A percentile compares a stretch with the other conserved stretches of the same genome.
phyloP scores from a whole-genome alignment of 352 stramenopile genomes.

The Globisporangium perplexum region DNA sequence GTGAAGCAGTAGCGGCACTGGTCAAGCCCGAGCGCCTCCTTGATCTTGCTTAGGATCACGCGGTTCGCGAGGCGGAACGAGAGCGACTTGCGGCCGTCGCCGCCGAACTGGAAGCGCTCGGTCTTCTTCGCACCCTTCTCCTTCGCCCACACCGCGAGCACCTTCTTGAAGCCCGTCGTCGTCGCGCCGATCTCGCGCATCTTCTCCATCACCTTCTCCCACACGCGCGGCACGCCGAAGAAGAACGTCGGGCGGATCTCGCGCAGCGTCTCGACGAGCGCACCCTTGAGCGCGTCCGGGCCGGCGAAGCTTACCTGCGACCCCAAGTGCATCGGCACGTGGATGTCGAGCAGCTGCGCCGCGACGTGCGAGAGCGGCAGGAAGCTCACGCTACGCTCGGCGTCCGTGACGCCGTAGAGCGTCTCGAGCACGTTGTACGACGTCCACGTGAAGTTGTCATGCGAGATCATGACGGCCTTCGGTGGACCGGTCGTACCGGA shows the following conservation, averaged over 20 bases:
- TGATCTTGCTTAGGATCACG: slow-evolving; percentile 80
- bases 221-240: slow-evolving; percentile 83
- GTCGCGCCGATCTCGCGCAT: slow-evolving; percentile 50
- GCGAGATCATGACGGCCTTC: slow-evolving; percentile 74
- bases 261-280: slow-evolving; percentile 57
- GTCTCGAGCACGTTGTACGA: slow-evolving; percentile 45
- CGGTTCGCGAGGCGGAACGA: slow-evolving; percentile 81
- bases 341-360: slow-evolving; percentile 77
- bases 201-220: slow-evolving; percentile 85
- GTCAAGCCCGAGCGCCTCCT: slow-evolving; percentile 73
- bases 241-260: slow-evolving; percentile 69
- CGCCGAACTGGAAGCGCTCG: slow-evolving; percentile 62
- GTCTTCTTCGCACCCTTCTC: slow-evolving; percentile 47
- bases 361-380: slow-evolving; percentile 81
- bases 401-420: slow-evolving; percentile 38
- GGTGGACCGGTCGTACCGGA: slow-evolving; percentile 70
- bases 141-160: slow-evolving; percentile 82
- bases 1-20: slow-evolving; percentile 80
- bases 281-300: slow-evolving; percentile 64
- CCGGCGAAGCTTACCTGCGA: slow-evolving; percentile 72
- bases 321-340: slow-evolving; percentile 53
- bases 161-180: slow-evolving; percentile 82
- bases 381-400: slow-evolving; percentile 69
- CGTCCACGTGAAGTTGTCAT: slow-evolving; percentile 75
- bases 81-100: slow-evolving; percentile 37